phyloP scores from a whole-genome alignment of 2,329 filamentous ascomycete genomes.

The Talaromyces pinophilus region DNA sequence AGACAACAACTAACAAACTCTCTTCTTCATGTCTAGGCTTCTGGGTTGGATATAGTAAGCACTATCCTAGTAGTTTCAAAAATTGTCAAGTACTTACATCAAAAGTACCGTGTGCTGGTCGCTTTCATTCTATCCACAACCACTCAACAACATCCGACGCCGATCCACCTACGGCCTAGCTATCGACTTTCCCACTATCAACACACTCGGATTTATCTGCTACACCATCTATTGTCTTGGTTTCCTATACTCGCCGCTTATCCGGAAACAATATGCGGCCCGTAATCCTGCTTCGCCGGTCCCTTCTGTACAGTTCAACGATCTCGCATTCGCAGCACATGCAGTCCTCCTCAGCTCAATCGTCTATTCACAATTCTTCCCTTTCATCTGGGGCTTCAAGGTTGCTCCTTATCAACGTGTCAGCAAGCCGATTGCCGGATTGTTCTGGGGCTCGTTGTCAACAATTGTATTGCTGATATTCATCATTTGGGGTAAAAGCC shows the following conservation, averaged over 20 bases:
- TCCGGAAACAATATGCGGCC: constrained; percentile 79
- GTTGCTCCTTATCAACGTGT: constrained; percentile 57
- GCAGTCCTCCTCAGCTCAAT: constrained; percentile 71
- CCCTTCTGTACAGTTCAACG: constrained; percentile 86
- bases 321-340: constrained; percentile 83
- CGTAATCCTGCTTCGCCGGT: constrained; percentile 72
- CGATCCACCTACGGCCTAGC: constrained; percentile 79
- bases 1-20: background rate
- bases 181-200: constrained; percentile 80
- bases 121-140: constrained; percentile 88
- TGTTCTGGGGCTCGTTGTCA: constrained; percentile 68
- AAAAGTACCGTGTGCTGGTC: constrained; percentile 71
- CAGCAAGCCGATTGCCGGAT: constrained; percentile 64
- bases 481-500: constrained; percentile 47
- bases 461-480: constrained; percentile 38
- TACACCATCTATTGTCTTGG: constrained; percentile 74
- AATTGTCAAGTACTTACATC: background rate
- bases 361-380: constrained; percentile 75
- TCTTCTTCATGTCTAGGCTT: constrained; percentile 41
- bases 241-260: constrained; percentile 76
- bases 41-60: constrained; percentile 72
- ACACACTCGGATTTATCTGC: constrained; percentile 61
- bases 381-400: constrained; percentile 73
- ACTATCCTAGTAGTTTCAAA: background rate
- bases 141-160: constrained; percentile 74